These are phyloP conservation scores for Taphrina confusa DNA, from an alignment of 1,139 yeast genomes.

Conservation along the genomic window DNA sequence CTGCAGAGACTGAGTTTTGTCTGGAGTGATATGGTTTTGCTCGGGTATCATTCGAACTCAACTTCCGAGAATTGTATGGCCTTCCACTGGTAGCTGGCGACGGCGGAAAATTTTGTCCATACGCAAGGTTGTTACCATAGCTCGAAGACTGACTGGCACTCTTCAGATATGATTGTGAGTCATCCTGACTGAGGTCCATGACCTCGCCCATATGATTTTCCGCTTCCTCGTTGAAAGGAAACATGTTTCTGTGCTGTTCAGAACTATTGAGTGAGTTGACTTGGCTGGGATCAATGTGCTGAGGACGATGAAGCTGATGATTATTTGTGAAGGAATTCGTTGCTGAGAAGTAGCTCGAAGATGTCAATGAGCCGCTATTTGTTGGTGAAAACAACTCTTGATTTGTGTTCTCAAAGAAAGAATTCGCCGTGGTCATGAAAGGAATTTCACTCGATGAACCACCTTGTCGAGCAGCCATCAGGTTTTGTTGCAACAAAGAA, in stretches of 20 bases:
- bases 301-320: slow-evolving; percentile 3
- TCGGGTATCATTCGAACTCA: slow-evolving; percentile 3
- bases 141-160: background rate
- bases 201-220: slow-evolving; percentile 34
- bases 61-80: slow-evolving; percentile 13
- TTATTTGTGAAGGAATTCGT: slow-evolving; percentile 1
- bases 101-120: background rate
- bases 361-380: slow-evolving; percentile 12
- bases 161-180: background rate
- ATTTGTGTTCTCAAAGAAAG: slow-evolving; percentile 2
- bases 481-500: slow-evolving; percentile 28
- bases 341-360: slow-evolving; percentile 19
- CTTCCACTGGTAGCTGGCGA: slow-evolving; percentile 10
- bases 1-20: slow-evolving; percentile 18
- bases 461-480: slow-evolving; percentile 32
- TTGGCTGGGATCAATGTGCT: slow-evolving; percentile 26
- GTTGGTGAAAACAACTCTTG: slow-evolving; percentile 16
- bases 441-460: slow-evolving; percentile 7
- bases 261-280: slow-evolving; percentile 12
- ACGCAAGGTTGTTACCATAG: background rate
- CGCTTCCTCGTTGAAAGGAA: slow-evolving; percentile 20
- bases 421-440: slow-evolving; percentile 1
- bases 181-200: slow-evolving; percentile 19
- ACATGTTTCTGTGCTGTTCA: slow-evolving; percentile 25
- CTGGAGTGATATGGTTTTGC: slow-evolving; percentile 24